A percentile compares a stretch with the other conserved stretches of the same genome.
These are phyloP conservation scores for Termitomyces sp. DNA, from an alignment of 768 basidiomycete species.

Conservation along the genomic window DNA sequence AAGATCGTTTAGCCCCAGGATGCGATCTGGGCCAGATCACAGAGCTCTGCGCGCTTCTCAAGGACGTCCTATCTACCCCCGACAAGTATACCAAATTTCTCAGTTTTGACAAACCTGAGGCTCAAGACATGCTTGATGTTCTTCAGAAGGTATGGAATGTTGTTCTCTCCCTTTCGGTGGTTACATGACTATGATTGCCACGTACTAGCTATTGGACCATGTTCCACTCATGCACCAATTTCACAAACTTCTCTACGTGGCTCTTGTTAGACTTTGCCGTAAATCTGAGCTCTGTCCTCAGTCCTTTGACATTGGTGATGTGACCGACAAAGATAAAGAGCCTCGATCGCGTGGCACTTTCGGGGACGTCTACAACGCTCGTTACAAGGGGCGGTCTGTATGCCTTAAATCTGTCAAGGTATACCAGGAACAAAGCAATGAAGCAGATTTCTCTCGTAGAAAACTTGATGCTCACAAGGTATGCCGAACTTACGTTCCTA, in stretches of 20 bases:
- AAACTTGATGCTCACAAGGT: slow-evolving; percentile 18
- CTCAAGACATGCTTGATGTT: slow-evolving; percentile 20
- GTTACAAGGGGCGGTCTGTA: slow-evolving; percentile 6
- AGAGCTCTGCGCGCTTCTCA: neutral
- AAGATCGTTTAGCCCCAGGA: neutral
- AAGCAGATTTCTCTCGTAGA: slow-evolving; percentile 4
- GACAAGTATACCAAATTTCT: slow-evolving; percentile 12
- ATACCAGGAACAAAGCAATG: neutral
- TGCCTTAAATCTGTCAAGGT: slow-evolving; percentile 18
- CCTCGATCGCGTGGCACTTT: slow-evolving; percentile 17
- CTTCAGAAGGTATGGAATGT: slow-evolving; percentile 19
- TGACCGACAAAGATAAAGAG: neutral
- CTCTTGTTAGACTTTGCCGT: slow-evolving; percentile 22
- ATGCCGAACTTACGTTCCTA: neutral
- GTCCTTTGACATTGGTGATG: slow-evolving; percentile 16
- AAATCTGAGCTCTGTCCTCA: slow-evolving; percentile 23
- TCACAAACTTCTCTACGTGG: slow-evolving; percentile 12
- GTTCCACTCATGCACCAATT: slow-evolving; percentile 1
- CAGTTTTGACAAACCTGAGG: slow-evolving; percentile 5
- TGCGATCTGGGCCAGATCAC: neutral
- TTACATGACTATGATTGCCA: neutral
- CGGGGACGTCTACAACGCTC: slow-evolving; percentile 23
- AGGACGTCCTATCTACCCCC: slow-evolving; percentile 5
- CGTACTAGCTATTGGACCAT: slow-evolving; percentile 17
- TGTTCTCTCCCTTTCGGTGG: neutral